Evolutionary conservation across 2,329 filamentous ascomycete genomes (phyloP).

Genomic region (Monosporascus cannonballus): DNA sequence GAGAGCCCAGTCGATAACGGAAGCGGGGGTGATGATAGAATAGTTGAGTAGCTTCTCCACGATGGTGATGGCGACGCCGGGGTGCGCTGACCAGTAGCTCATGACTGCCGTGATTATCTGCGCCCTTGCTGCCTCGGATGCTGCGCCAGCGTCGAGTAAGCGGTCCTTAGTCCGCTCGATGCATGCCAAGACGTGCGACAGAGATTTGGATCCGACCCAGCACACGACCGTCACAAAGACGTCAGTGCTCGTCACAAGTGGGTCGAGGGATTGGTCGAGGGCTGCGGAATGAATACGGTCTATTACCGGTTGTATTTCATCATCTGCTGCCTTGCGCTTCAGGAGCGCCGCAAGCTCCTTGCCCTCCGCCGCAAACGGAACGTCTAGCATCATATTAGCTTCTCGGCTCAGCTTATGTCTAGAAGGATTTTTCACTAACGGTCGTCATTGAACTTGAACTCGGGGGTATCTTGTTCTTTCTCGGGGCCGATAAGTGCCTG

Average conservation of each 20-base stretch:
- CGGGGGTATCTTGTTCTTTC: conserved; percentile 92
- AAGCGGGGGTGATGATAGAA: conserved; percentile 79
- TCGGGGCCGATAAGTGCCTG: conserved; percentile 73
- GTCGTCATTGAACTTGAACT: conserved; percentile 82
- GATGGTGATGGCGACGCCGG: conserved; percentile 85
- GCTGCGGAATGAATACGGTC: conserved; percentile 77
- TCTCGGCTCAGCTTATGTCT: conserved; percentile 5
- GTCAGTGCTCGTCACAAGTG: conserved; percentile 81
- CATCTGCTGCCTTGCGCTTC: conserved; percentile 76
- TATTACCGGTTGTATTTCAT: conserved; percentile 78
- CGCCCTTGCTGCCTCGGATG: conserved; percentile 67
- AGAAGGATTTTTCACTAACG: conserved; percentile 45
- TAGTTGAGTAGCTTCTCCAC: conserved; percentile 97
- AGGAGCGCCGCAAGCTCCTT: conserved; percentile 73
- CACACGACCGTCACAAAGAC: conserved; percentile 92
- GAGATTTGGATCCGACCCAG: conserved; percentile 88
- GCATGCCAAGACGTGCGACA: conserved; percentile 91
- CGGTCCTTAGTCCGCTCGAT: conserved; percentile 93
- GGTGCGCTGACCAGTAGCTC: conserved; percentile 88
- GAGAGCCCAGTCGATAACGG: conserved; percentile 87
- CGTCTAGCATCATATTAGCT: conserved; percentile 42
- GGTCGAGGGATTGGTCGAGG: conserved; percentile 63
- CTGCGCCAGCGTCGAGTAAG: conserved; percentile 70
- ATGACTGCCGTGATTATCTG: conserved; percentile 91
- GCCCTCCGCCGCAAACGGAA: conserved; percentile 79